phyloP scores from a whole-genome alignment of 202 grass and related monocot genomes.

The Carex arenaria region DNA sequence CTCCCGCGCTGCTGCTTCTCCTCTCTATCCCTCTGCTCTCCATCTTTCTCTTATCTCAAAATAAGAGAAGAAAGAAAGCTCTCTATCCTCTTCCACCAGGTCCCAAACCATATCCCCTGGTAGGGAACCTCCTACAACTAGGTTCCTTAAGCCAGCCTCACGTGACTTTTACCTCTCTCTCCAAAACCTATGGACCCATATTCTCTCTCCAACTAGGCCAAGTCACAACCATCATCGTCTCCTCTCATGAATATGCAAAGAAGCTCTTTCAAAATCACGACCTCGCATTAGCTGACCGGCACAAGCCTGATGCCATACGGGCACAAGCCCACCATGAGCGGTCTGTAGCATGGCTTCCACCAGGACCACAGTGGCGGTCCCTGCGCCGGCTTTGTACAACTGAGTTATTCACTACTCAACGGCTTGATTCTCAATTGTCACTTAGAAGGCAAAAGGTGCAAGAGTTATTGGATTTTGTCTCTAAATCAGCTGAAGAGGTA shows the following conservation, averaged over 20 bases:
- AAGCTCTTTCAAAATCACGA: slow-evolving; percentile 49
- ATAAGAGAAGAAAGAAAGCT: not conserved
- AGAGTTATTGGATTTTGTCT: slow-evolving; percentile 39
- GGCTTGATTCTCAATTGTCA: slow-evolving; percentile 35
- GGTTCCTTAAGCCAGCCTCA: slow-evolving; percentile 24
- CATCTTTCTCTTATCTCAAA: slow-evolving; percentile 17
- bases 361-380: slow-evolving; percentile 31
- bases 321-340: not conserved
- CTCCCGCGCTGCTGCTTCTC: not conserved
- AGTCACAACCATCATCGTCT: slow-evolving; percentile 42
- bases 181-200: slow-evolving; percentile 34
- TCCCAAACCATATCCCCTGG: slow-evolving; percentile 29
- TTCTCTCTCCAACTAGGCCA: slow-evolving; percentile 45
- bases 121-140: slow-evolving; percentile 45
- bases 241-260: slow-evolving; percentile 38
- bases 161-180: slow-evolving; percentile 31
- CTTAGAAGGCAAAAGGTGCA: slow-evolving; percentile 37
- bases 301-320: slow-evolving; percentile 13
- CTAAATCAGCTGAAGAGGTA: not conserved
- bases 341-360: slow-evolving; percentile 29
- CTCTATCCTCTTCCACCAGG: slow-evolving; percentile 31
- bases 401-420: slow-evolving; percentile 47
- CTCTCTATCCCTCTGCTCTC: not conserved
- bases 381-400: slow-evolving; percentile 40
- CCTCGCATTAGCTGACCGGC: slow-evolving; percentile 21